phyloP scores from a whole-genome alignment of 2,329 filamentous ascomycete species.

The Colletotrichum abscissum region DNA sequence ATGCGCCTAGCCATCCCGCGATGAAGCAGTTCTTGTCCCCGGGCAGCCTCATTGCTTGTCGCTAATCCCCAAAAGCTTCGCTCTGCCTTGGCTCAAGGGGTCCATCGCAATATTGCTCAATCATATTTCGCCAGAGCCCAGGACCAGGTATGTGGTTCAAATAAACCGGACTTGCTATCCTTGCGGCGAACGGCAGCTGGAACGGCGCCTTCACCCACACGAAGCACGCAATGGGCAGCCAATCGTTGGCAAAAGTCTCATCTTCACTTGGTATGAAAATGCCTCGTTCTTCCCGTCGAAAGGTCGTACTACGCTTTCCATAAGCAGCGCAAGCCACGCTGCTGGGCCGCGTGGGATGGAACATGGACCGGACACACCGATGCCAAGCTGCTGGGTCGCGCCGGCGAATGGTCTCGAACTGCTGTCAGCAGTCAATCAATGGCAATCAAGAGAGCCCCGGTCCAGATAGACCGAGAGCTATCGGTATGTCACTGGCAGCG shows the following conservation, averaged over 20 bases:
- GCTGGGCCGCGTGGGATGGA: neutral
- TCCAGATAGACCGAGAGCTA: neutral
- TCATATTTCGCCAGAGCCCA: neutral
- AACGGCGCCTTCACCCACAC: constrained; percentile 27
- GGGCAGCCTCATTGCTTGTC: constrained; percentile 27
- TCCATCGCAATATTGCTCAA: neutral
- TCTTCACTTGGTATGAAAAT: neutral
- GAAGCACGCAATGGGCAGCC: constrained; percentile 12
- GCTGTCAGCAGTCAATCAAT: neutral
- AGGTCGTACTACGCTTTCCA: neutral
- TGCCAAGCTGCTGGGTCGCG: constrained; percentile 1
- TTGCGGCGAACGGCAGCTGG: constrained; percentile 24
- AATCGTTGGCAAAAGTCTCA: constrained; percentile 1
- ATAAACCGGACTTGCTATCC: neutral
- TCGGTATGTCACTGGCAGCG: neutral
- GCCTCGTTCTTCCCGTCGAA: neutral
- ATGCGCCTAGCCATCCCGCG: neutral
- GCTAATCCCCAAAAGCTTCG: constrained; percentile 27
- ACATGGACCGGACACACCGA: constrained; percentile 3
- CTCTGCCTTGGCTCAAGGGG: constrained; percentile 14
- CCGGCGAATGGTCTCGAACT: neutral
- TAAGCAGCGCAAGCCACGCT: neutral
- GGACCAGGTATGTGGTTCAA: constrained; percentile 17
- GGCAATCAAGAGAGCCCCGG: neutral
- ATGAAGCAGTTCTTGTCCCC: neutral